Conservation (phyloP, 1,284 basidiomycete genomes). For the Lignosus rhinocerotis region DNA sequence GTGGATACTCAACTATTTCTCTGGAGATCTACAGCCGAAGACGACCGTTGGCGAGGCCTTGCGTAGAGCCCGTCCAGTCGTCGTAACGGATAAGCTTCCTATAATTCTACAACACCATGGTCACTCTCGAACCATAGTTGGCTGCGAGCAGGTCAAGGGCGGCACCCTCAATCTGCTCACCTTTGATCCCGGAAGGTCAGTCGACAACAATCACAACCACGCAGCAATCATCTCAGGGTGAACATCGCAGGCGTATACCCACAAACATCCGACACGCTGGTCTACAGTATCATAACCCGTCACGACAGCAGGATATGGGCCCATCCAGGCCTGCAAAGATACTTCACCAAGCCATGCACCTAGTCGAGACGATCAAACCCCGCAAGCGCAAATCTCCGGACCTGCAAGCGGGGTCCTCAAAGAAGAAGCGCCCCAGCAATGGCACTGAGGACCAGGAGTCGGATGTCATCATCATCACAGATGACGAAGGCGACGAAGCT, state of each 20-base stretch:
- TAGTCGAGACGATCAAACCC: conserved; percentile 21
- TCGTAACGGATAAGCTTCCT: conserved; percentile 67
- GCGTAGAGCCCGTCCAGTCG: conserved; percentile 48
- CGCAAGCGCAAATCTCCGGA: conserved; percentile 29
- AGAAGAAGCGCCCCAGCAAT: conserved; percentile 29
- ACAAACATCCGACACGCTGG: conserved; percentile 36
- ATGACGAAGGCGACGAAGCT: conserved; percentile 31
- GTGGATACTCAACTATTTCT: conserved; percentile 72
- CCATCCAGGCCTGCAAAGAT: conserved; percentile 16
- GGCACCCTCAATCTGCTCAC: conserved; percentile 65
- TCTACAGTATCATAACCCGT: conserved; percentile 25
- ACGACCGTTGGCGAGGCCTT: conserved; percentile 49
- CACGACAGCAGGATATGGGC: neutral
- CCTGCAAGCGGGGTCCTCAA: conserved; percentile 13
- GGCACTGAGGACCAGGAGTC: conserved; percentile 22
- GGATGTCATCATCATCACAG: conserved; percentile 40
- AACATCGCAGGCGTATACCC: conserved; percentile 22
- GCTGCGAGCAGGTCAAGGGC: conserved; percentile 67
- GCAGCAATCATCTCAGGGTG: too few species aligned
- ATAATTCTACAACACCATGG: conserved; percentile 80
- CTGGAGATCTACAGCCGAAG: conserved; percentile 33
- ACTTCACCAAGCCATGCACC: conserved; percentile 24
- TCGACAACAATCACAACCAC: too few species aligned
- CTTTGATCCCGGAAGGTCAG: conserved; percentile 79
- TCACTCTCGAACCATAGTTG: conserved; percentile 84